Evolutionary conservation across 805 yeast species (phyloP).

Genomic region (Ogataea haglerorum): DNA sequence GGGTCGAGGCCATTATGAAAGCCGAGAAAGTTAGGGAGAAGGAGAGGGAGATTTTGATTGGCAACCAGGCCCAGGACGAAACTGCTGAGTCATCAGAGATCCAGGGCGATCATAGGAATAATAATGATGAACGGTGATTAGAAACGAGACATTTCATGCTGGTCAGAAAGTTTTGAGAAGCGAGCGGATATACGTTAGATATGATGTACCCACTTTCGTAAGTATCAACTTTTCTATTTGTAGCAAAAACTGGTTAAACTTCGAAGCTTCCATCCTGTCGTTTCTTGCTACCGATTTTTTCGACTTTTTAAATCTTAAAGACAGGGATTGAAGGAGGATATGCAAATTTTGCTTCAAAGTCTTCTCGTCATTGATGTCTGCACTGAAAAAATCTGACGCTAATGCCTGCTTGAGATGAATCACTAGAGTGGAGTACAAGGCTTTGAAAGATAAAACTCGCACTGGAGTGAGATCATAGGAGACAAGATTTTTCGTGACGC

Average conservation of each 20-base stretch:
- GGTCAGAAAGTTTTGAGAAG: neutral
- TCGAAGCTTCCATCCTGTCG: slow-evolving; percentile 5
- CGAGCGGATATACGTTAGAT: neutral
- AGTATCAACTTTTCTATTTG: neutral
- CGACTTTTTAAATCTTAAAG: slow-evolving; percentile 20
- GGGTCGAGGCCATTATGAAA: slow-evolving; percentile 83
- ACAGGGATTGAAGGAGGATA: slow-evolving; percentile 16
- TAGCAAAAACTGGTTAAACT: slow-evolving; percentile 1
- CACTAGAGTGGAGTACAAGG: slow-evolving; percentile 25
- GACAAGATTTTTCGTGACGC: slow-evolving; percentile 35
- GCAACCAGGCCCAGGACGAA: slow-evolving; percentile 78
- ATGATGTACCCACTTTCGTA: neutral
- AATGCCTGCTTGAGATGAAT: slow-evolving; percentile 33
- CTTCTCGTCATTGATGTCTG: slow-evolving; percentile 20
- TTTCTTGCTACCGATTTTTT: slow-evolving; percentile 9
- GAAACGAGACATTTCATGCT: neutral
- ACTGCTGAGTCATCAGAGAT: slow-evolving; percentile 35
- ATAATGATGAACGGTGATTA: no score
- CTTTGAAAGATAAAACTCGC: slow-evolving; percentile 12
- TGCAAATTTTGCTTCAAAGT: slow-evolving; percentile 21
- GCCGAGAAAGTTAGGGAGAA: slow-evolving; percentile 79
- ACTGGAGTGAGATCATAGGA: slow-evolving; percentile 14
- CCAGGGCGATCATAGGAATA: no score
- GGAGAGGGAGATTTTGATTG: slow-evolving; percentile 55
- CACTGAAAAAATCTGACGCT: slow-evolving; percentile 28